Evolutionary conservation across 805 yeast species (phyloP), one percentile per base, ranked within the genome.

Genomic region (Ogataea methanolica): DNA sequence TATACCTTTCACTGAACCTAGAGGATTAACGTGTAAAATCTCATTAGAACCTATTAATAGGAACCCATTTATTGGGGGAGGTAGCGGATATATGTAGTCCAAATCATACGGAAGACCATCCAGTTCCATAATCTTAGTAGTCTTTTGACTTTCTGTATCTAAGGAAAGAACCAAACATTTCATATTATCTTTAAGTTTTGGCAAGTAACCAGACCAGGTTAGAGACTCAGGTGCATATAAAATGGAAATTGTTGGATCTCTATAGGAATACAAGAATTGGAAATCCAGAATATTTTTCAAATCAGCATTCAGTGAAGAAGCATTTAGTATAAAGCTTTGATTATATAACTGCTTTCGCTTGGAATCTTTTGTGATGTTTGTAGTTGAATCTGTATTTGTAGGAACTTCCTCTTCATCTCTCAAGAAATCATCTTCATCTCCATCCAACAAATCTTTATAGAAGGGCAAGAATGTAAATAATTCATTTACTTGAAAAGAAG

Each of bases 201-300:
- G 74, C 33, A 85, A 66, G 45, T 78, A 74, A 0, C 96, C 96
- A 0, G 95, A 82, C 96, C 97, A 88, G 0, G 90, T 80, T 12
- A 59, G 41, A 1, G 62, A 45, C 33, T 64, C 60, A 1, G 70
- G 67, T 0, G 68, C 63, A 49, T 65, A 65, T 39, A 65, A 46
- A 15, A 65, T 49, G 2, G 68, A 68, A n/a, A 66, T 45, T 0
- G 97, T 91, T 0, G 97, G 96, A 49, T 85, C 94, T 53, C 85
- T 70, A 60, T 88, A 92, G 47, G 83, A 83, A 58, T 81, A 66
- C 36, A 92, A 65, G 61, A 87, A 91, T 42, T 79, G 80, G 55
- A 84, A 73, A 59, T 88, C 96, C 2, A 85, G 70, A 15, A 94
- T 78, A 51, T 82, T 80, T 19, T 72, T 66, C 40, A 90, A 73